Conservation (phyloP, 2,329 filamentous ascomycete genomes). For the Huntiella bhutanensis region DNA sequence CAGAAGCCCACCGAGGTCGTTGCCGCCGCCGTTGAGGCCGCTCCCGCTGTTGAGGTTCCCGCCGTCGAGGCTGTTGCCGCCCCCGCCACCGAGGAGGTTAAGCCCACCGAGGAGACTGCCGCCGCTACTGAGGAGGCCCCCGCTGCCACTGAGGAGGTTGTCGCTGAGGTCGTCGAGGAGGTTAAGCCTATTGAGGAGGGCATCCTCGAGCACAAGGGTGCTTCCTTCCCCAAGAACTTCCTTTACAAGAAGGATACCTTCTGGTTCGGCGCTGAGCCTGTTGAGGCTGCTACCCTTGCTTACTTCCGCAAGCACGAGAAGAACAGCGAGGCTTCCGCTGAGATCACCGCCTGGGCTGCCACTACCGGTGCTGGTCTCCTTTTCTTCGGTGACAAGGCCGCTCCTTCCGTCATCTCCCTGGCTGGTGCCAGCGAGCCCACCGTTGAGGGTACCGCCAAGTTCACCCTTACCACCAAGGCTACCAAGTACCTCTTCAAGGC, state of each 20-base stretch:
- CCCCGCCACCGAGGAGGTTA: constrained; percentile 20
- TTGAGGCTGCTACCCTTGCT: constrained; percentile 26
- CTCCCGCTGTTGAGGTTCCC: constrained; percentile 16
- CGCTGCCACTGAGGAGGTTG: constrained; percentile 16
- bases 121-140: constrained; percentile 19
- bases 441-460: constrained; percentile 60
- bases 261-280: constrained; percentile 59
- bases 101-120: constrained; percentile 17
- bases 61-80: constrained; percentile 20
- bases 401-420: constrained; percentile 66
- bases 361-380: constrained; percentile 91
- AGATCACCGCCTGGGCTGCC: constrained; percentile 71
- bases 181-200: constrained; percentile 18
- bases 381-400: constrained; percentile 74
- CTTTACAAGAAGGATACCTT: constrained; percentile 88
- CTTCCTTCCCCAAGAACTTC: constrained; percentile 70
- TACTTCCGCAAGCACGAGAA: constrained; percentile 80
- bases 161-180: constrained; percentile 20
- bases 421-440: constrained; percentile 52
- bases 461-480: constrained; percentile 66
- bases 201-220: constrained; percentile 74
- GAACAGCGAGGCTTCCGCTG: constrained; percentile 52
- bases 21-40: neutral
- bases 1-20: constrained; percentile 47
- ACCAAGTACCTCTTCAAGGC: constrained; percentile 95